phyloP scores from a whole-genome alignment of 176 grass and related monocot genomes.

The Microstegium vimineum region DNA sequence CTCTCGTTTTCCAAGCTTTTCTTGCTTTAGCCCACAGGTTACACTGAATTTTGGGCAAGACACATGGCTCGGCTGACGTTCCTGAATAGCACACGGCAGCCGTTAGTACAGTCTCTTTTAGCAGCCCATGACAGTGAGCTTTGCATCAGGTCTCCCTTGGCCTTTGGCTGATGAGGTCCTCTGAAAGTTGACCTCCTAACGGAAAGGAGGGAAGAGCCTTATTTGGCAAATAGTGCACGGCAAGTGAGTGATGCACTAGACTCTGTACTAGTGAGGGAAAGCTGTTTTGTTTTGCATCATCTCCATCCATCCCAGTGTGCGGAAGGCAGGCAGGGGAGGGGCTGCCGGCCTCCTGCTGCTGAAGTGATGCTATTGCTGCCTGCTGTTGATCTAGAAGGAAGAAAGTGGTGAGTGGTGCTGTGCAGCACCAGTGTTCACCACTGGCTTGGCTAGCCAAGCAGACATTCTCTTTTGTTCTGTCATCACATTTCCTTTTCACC shows the following conservation, averaged over 20 bases:
- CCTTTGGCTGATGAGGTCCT: constrained; percentile 20
- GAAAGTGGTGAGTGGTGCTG: constrained; percentile 6
- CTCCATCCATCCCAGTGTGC: background rate
- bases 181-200: constrained; percentile 39
- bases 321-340: background rate
- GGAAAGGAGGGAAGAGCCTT: constrained; percentile 10
- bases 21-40: background rate
- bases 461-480: background rate
- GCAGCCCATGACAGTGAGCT: background rate
- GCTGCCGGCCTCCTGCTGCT: background rate
- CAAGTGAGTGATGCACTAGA: constrained; percentile 15
- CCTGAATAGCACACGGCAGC: background rate
- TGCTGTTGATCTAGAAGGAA: constrained; percentile 6
- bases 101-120: background rate
- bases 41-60: background rate
- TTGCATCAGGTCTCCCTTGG: constrained; percentile 1
- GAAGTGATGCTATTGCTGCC: background rate
- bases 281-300: background rate
- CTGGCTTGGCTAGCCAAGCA: constrained; percentile 6
- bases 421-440: constrained; percentile 16
- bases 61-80: background rate
- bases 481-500: background rate
- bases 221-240: constrained; percentile 23
- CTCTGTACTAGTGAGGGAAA: background rate
- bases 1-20: background rate